These are phyloP conservation scores for Emergomyces pasteurianus DNA, from an alignment of 2,329 filamentous ascomycete species.

Conservation along the genomic window DNA sequence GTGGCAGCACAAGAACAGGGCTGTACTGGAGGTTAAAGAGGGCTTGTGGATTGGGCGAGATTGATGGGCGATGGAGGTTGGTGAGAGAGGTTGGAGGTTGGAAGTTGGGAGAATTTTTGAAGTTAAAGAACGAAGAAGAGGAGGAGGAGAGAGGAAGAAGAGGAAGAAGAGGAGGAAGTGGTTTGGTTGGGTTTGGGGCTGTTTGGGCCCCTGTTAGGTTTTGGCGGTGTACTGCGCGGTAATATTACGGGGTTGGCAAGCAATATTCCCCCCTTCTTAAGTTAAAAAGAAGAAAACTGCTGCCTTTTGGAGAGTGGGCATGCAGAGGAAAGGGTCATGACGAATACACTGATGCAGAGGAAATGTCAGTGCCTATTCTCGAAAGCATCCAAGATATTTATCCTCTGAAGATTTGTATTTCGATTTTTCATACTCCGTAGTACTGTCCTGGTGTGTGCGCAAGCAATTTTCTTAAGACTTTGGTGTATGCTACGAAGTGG, in stretches of 20 bases:
- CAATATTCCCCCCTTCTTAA: not conserved
- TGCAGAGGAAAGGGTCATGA: not conserved
- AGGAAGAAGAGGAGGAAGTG: slow-evolving; percentile 7
- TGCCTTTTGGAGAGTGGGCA: not conserved
- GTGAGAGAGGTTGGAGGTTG: slow-evolving; percentile 20
- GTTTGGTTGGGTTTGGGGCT: not conserved
- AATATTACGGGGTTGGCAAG: not conserved
- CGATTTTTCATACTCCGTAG: too few relatives aligned
- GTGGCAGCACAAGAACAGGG: not conserved
- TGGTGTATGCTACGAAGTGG: not conserved
- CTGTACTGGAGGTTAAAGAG: not conserved
- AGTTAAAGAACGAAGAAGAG: slow-evolving; percentile 11
- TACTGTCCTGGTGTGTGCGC: too few relatives aligned
- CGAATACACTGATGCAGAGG: not conserved
- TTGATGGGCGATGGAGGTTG: slow-evolving; percentile 16
- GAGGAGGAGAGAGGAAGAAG: slow-evolving; percentile 10
- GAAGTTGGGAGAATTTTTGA: slow-evolving; percentile 23
- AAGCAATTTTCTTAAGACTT: too few relatives aligned
- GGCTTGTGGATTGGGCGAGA: slow-evolving; percentile 16
- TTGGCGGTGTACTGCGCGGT: not conserved
- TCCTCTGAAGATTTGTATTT: too few relatives aligned
- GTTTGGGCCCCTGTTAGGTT: too few relatives aligned
- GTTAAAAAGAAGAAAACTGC: not conserved
- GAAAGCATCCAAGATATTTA: not conserved
- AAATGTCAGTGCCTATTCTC: not conserved